Evolutionary conservation across 225 moss, liverwort and hornwort genomes (phyloP), one percentile per base, ranked within the genome.

Genomic region (Takakia lepidozioides): DNA sequence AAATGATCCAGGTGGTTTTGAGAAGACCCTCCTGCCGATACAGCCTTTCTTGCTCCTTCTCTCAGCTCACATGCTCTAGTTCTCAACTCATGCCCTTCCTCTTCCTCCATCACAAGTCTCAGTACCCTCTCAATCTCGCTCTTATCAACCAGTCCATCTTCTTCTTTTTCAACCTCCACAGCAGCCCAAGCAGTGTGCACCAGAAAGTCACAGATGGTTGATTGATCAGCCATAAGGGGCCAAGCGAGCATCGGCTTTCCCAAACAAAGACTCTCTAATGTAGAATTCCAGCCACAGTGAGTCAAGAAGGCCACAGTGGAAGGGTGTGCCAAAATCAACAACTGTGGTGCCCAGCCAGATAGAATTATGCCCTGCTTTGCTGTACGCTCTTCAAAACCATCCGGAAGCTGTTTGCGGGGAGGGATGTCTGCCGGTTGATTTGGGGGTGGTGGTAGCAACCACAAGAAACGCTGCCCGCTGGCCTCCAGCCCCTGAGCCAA

Each of bases 401-500:
- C 38, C 3, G 38, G 38, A 38, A 38, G 38, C 10, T 38, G 38
- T n/a, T n/a, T n/a, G 17, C 4, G 17, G 38, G 14, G 17, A 38
- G 15, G 38, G 10, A 14, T 17, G 3, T 38, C 38, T 4, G 4
- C 38, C 2, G 38, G 38, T 17, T 38, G 14, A 17, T 38, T 38
- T 10, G 38, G 38, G 15, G 17, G 17, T 14, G 38, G 38, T 3
- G 38, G 38, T 17, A 38, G 17, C 38, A 38, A 13, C 38, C 38
- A 38, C n/a, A n/a, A n/a, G n/a, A n/a, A 38, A 4, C 10, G 14
- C 38, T 38, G 34, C 1, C 54, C 57, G 1, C 48, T 57, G 3
- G 1, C 0, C 45, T 72, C 72, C 14, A 77, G 64, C 3, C 72
- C 77, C 8, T 25, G 6, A 3, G 77, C 72, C 9, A 77, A 72